Base-by-base conservation (phyloP, 345 rosid genomes). In the Psidium friedrichsthalianum region DNA sequence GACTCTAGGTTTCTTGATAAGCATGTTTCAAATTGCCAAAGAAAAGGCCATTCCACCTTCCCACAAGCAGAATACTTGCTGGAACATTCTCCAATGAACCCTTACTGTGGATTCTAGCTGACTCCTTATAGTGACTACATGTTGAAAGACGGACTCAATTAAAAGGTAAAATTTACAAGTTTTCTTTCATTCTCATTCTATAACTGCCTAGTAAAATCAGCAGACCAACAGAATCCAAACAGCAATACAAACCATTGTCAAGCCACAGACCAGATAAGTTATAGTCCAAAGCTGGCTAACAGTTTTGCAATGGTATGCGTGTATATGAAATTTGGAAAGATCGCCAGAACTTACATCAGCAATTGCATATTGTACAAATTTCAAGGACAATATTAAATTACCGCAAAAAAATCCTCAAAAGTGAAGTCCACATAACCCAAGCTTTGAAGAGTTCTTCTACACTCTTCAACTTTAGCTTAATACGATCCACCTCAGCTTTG, bases 361-460 rank as follows among this genome's bases (percentile, higher is more conserved):
- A 36, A 87, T 25, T 18, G 8, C 29, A 81, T 40, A 82, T 51
- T 4, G 47, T 25, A 54, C 40, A 36, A 69, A 74, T 82, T 20
- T 56, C 78, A 74, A 36, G 83, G 84, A 36, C 29, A 52, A 47
- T n/a, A n/a, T 53, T 20, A 59, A 40, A 18, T 92, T 93, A 97
- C 99, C 93, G 95, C 86, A 86, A 98, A 98, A 90, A 98, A 98
- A 89, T 98, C 99, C 91, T 98, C 99, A 86, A 96, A 98, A 11
- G 99, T 96, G 82, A 98, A 95, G 59, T 98, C 99, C 42, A 94
- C 91, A 88, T 96, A 94, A 58, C 99, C 99, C 92, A 98, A 94
- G 87, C 91, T 90, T 88, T 95, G 98, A 87, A 98, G 99, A 56
- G 95, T 92, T 91, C 90, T 98, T 89, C 98, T 91, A 87, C 98